A percentile compares a stretch with the other conserved stretches of the same genome.
Conservation (phyloP, 2,329 filamentous ascomycete species). For the Sarocladiaceae sp. region DNA sequence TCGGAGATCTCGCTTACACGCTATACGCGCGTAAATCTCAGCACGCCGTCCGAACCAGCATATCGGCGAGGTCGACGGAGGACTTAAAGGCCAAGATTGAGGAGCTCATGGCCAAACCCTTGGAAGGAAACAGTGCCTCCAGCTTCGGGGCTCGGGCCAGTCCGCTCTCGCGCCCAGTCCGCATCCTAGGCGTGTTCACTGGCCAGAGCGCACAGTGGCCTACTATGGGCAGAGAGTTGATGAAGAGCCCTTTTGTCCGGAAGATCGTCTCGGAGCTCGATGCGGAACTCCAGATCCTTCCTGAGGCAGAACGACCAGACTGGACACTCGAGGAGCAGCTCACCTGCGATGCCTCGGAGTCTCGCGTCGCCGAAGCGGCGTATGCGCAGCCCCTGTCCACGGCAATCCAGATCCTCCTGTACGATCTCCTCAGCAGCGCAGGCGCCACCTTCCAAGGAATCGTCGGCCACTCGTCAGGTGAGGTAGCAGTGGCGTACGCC, state of each 20-base stretch:
- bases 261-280: conserved; percentile 17
- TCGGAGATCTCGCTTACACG: conserved; percentile 34
- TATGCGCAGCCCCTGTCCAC: conserved; percentile 35
- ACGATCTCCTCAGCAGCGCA: conserved; percentile 34
- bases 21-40: no score
- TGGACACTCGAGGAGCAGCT: conserved; percentile 30
- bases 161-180: not conserved
- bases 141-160: not conserved
- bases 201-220: conserved; percentile 29
- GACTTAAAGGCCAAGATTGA: no score
- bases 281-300: conserved; percentile 17
- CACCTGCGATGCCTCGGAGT: conserved; percentile 19
- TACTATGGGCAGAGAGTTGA: conserved; percentile 12
- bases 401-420: conserved; percentile 37
- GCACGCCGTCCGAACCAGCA: no score
- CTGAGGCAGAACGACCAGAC: conserved; percentile 19
- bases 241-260: not conserved
- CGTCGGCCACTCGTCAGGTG: conserved; percentile 37
- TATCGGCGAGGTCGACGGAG: no score
- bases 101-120: no score
- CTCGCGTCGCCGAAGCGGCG: conserved; percentile 24
- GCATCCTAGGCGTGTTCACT: conserved; percentile 23
- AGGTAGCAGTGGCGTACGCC: conserved; percentile 38
- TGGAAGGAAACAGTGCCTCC: no score
- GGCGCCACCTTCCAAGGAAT: conserved; percentile 29